Evolutionary conservation across 345 rosid genomes (phyloP).

Genomic region (Streptanthus diversifolius): DNA sequence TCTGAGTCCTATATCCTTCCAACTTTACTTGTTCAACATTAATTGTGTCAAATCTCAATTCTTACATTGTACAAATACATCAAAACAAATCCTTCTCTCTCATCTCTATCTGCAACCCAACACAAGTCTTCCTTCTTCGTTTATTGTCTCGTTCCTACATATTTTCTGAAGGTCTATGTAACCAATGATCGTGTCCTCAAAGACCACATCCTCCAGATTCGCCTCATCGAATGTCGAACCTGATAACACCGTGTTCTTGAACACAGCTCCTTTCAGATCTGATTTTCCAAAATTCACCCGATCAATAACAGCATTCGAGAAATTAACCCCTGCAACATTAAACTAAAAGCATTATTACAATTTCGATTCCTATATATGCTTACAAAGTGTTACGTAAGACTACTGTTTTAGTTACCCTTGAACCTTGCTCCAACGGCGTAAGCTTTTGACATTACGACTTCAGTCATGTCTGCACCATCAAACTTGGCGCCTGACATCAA

Average conservation of each 20-base stretch:
- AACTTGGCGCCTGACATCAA: slow-evolving; percentile 94
- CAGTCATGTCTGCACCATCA: slow-evolving; percentile 97
- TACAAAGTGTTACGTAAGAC: too few relatives aligned
- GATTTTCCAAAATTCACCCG: slow-evolving; percentile 79
- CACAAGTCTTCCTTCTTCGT: slow-evolving; percentile 37
- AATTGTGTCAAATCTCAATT: slow-evolving; percentile 13
- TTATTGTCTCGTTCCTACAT: slow-evolving; percentile 32
- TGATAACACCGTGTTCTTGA: slow-evolving; percentile 69
- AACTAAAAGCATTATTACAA: background rate
- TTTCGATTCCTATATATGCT: too few relatives aligned
- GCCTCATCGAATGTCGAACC: slow-evolving; percentile 81
- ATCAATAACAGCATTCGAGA: slow-evolving; percentile 83
- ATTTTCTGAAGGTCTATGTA: slow-evolving; percentile 37
- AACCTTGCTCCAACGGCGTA: slow-evolving; percentile 97
- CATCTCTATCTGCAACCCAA: slow-evolving; percentile 32
- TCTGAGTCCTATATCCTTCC: slow-evolving; percentile 6
- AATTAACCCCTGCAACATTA: slow-evolving; percentile 60
- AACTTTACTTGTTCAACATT: background rate
- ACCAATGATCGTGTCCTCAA: slow-evolving; percentile 38
- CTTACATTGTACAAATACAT: background rate
- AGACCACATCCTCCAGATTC: slow-evolving; percentile 54
- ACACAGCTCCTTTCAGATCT: slow-evolving; percentile 71
- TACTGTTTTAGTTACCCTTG: slow-evolving; percentile 46
- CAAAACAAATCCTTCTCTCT: background rate
- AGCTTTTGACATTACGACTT: slow-evolving; percentile 98